Evolutionary conservation across 1,284 basidiomycete genomes (phyloP), one percentile per base, ranked within the genome.

Genomic region (Ceraceosorus bombacis): DNA sequence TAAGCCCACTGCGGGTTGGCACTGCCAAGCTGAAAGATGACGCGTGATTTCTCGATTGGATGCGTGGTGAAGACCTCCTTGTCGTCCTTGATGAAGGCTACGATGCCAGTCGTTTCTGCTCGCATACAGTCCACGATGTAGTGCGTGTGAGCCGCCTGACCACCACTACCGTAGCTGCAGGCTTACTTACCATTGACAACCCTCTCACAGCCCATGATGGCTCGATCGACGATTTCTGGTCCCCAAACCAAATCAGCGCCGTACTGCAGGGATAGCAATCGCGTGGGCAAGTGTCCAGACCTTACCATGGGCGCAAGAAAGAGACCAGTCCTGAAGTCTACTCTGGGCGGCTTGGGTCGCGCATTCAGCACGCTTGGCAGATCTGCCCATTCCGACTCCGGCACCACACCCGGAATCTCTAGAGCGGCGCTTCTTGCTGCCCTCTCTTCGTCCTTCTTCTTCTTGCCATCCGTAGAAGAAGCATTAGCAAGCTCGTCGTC

Each of bases 161-260:
- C 3, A 27, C 27, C 27, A 27, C 27, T 27, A 27, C 27, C 27
- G 27, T 93, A 69, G 36, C 10, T 17, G 43, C 41, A 51, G 54
- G 52, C 51, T 62, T 54, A 82, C 88, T 75, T 73, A 89, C 91
- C 85, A 81, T 97, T 86, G 10, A 96, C 90, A 27, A 82, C 83
- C 58, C 94, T 83, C 66, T 86, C 83, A 0, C 88, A 81, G 59
- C 93, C 89, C 51, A 98, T 82, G 60, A 99, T 92, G 10, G 95
- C 95, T 78, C 89, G 90, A 80, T 99, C 95, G 5, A 99, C 88
- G 51, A 91, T 88, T 77, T 98, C 95, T 0, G 94, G 95, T 8
- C 89, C 87, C 95, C 95, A 99, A 0, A 99, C 94, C 5, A 98
- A 82, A 12, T 87, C 86, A 2, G 94, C 94, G 2, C 94, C 94